Conservation (phyloP, 1,139 yeast genomes). For the Magnusiomyces magnusii region DNA sequence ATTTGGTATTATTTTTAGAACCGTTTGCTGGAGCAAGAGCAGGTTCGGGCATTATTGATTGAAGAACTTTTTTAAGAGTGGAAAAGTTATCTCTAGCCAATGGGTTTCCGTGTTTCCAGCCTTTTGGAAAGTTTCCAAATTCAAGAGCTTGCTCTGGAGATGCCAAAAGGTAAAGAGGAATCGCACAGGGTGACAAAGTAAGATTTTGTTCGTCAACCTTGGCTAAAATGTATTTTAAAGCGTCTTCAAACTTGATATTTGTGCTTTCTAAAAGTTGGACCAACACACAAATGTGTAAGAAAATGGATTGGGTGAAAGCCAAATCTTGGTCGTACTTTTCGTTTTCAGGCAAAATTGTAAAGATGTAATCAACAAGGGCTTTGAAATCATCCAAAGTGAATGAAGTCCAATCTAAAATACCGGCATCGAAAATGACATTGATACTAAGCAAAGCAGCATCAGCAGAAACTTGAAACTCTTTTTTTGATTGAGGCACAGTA, state of each 20-base stretch:
- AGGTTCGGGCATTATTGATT: slow-evolving; percentile 35
- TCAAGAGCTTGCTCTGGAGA: slow-evolving; percentile 34
- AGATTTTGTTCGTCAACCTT: slow-evolving; percentile 39
- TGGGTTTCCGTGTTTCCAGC: slow-evolving; percentile 73
- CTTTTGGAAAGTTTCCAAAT: slow-evolving; percentile 29
- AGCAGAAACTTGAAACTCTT: not conserved
- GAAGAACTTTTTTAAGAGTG: slow-evolving; percentile 54
- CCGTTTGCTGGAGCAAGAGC: slow-evolving; percentile 23
- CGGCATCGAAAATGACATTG: slow-evolving; percentile 58
- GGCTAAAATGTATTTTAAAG: slow-evolving; percentile 35
- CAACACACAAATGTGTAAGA: slow-evolving; percentile 22
- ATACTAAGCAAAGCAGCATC: slow-evolving; percentile 57
- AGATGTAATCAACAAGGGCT: slow-evolving; percentile 36
- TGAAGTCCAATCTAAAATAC: slow-evolving; percentile 39
- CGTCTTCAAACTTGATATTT: slow-evolving; percentile 24
- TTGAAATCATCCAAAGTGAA: slow-evolving; percentile 29
- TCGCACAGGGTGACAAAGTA: slow-evolving; percentile 70
- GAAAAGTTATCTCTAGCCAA: slow-evolving; percentile 58
- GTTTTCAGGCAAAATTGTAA: not conserved
- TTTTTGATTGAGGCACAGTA: not conserved
- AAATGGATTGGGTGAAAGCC: slow-evolving; percentile 49
- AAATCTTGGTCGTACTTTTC: not conserved
- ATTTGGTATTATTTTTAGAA: slow-evolving; percentile 22
- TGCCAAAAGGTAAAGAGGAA: slow-evolving; percentile 58
- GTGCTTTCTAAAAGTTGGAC: slow-evolving; percentile 31